These are phyloP conservation scores for Babesia bigemina DNA, from an alignment of 169 alveolate genomes.

Conservation along the genomic window DNA sequence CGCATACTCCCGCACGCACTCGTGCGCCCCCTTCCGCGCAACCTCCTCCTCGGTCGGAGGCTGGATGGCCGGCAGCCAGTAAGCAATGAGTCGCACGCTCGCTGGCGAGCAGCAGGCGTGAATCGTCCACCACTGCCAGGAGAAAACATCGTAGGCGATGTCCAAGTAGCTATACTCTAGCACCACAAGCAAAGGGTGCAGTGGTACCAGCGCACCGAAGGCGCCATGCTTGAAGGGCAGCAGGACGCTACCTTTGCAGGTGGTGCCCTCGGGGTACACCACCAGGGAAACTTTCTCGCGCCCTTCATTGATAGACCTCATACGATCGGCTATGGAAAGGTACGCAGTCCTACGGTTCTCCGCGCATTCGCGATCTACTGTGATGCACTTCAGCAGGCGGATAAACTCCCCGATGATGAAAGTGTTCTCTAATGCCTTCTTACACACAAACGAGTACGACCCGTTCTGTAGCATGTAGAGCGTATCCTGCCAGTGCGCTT, in stretches of 20 bases:
- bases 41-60: constrained; percentile 22
- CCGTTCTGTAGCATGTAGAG: constrained; percentile 14
- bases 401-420: constrained; percentile 11
- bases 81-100: constrained; percentile 7
- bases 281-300: not conserved
- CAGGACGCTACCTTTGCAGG: constrained; percentile 11
- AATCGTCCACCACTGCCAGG: constrained; percentile 25
- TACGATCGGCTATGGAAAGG: not conserved
- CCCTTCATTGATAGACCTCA: constrained; percentile 1
- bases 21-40: constrained; percentile 9
- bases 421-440: constrained; percentile 3
- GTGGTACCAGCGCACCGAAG: constrained; percentile 29
- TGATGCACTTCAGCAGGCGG: constrained; percentile 10
- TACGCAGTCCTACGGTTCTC: not conserved
- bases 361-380: constrained; percentile 11
- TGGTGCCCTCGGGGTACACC: constrained; percentile 33
- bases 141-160: constrained; percentile 7
- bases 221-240: constrained; percentile 32
- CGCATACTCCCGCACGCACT: not conserved
- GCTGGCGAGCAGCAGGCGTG: constrained; percentile 6
- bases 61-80: constrained; percentile 29
- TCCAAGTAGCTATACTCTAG: constrained; percentile 23
- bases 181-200: constrained; percentile 14
- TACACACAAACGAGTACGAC: constrained; percentile 17
- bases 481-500: constrained; percentile 2